phyloP scores from a whole-genome alignment of 495 filamentous ascomycete species.

The Talaromyces wortmannii region DNA sequence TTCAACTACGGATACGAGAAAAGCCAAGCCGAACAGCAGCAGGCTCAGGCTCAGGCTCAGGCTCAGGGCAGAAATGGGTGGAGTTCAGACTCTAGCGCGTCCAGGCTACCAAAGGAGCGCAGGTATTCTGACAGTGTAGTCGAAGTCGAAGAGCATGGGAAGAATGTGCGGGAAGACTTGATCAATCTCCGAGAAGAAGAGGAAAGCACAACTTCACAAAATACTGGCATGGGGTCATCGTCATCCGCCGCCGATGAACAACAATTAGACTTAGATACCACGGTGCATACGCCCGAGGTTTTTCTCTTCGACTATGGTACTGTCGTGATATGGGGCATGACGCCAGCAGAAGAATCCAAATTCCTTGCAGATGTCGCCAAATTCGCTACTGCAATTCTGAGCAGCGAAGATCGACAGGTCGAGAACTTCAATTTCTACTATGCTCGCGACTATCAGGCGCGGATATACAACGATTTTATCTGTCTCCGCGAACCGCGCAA shows the following conservation, averaged over 20 bases:
- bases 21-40: conserved; percentile 15
- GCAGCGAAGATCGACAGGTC: conserved; percentile 80
- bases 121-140: conserved; percentile 59
- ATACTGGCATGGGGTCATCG: conserved; percentile 14
- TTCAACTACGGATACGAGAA: conserved; percentile 62
- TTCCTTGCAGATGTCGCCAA: conserved; percentile 94
- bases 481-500: conserved; percentile 84
- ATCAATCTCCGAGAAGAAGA: conserved; percentile 42
- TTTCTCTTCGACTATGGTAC: conserved; percentile 97
- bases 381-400: conserved; percentile 86
- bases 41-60: conserved; percentile 16
- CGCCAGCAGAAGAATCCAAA: conserved; percentile 69
- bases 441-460: conserved; percentile 89
- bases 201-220: conserved; percentile 19
- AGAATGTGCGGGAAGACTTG: conserved; percentile 42
- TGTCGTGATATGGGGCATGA: conserved; percentile 99
- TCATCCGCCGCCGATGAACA: conserved; percentile 14
- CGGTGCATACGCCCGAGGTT: conserved; percentile 84
- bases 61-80: conserved; percentile 16
- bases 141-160: conserved; percentile 46
- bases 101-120: conserved; percentile 42
- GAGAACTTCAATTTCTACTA: conserved; percentile 99
- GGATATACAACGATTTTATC: conserved; percentile 99
- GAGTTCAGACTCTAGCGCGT: conserved; percentile 9
- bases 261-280: conserved; percentile 43